Conservation (phyloP, 148 eudicot genomes). For the Vaccinium myrtillus region DNA sequence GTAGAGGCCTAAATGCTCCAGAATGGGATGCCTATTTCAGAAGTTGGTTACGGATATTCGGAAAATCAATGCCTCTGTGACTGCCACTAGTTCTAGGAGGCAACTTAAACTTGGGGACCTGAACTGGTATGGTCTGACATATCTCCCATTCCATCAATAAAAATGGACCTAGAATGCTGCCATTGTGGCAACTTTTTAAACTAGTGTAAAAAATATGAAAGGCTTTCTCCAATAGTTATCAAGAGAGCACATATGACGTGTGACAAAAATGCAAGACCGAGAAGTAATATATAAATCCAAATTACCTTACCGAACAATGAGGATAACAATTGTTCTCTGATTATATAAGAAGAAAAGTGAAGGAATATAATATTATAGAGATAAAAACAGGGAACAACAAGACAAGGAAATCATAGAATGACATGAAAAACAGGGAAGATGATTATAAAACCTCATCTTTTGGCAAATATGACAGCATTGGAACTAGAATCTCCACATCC, state of each 20-base stretch:
- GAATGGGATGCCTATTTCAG: background rate
- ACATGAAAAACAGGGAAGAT: conserved; percentile 7
- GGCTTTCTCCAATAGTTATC: background rate
- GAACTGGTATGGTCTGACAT: background rate
- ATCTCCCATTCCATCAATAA: background rate
- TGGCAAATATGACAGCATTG: conserved; percentile 65
- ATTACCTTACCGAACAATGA: background rate
- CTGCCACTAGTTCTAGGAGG: too few relatives aligned
- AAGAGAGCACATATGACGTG: background rate
- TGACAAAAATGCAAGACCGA: background rate
- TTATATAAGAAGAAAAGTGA: background rate
- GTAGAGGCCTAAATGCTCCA: background rate
- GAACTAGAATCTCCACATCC: conserved; percentile 86
- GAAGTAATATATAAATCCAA: background rate
- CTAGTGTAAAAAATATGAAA: background rate
- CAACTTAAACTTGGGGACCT: background rate
- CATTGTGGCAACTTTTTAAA: background rate
- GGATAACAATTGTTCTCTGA: background rate
- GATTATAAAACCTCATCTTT: conserved; percentile 73
- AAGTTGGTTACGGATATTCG: background rate
- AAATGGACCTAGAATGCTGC: background rate
- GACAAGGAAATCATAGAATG: background rate
- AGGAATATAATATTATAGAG: too few relatives aligned
- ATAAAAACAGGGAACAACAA: background rate
- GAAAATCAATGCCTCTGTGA: too few relatives aligned